These are phyloP conservation scores for Penicillium janthinellum DNA, from an alignment of 2,329 filamentous ascomycete genomes.

Conservation along the genomic window DNA sequence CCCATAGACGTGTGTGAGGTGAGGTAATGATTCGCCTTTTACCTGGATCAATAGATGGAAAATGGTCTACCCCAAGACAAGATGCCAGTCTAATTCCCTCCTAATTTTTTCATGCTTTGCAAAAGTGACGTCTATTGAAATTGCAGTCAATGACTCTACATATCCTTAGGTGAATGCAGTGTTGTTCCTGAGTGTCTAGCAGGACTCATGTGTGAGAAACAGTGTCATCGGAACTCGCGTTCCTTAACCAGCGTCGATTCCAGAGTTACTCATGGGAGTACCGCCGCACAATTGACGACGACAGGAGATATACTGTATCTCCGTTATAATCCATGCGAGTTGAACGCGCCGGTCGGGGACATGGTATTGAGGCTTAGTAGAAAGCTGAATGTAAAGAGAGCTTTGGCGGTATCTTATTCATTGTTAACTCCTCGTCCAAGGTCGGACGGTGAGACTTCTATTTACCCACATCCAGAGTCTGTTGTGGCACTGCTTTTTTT, in stretches of 20 bases:
- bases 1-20: not conserved
- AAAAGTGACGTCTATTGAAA: too few relatives aligned
- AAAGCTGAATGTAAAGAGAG: too few relatives aligned
- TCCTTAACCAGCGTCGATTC: too few relatives aligned
- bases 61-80: too few relatives aligned
- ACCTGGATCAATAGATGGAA: too few relatives aligned
- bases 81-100: too few relatives aligned
- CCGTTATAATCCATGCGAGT: not conserved
- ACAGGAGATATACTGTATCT: not conserved
- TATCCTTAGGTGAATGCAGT: not conserved
- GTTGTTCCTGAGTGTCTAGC: not conserved
- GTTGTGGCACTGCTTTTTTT: not conserved
- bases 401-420: not conserved
- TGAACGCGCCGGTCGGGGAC: not conserved
- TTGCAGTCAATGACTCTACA: not conserved
- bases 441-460: not conserved
- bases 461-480: not conserved
- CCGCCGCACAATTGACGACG: not conserved
- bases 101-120: too few relatives aligned
- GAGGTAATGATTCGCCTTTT: too few relatives aligned
- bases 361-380: not conserved
- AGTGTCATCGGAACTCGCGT: too few relatives aligned
- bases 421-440: not conserved
- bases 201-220: not conserved
- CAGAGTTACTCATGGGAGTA: not conserved